Base-by-base conservation (phyloP, 2,329 filamentous ascomycete genomes). In the Neonectria ditissima region DNA sequence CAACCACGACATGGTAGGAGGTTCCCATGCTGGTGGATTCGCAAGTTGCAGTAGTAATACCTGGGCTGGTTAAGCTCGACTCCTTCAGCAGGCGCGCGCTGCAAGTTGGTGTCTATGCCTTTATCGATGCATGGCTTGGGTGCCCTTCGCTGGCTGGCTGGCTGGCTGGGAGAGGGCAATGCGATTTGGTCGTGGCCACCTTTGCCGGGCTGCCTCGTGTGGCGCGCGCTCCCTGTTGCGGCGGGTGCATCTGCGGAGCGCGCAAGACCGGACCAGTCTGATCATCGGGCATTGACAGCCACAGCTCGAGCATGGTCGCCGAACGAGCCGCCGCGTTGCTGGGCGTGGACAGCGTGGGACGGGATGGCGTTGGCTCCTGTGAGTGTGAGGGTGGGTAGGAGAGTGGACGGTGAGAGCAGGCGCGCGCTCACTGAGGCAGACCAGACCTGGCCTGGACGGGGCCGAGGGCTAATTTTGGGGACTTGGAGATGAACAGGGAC, bases 341-440 rank as follows among this genome's bases (percentile, higher is more conserved):
- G n/a, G 26, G 28, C 32, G 48, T n/a, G 43, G 24, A 37, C 48
- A 56, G 41, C 48, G 41, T 50, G 44, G 50, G 55, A 65, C 63
- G 55, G 63, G 63, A 53, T 62, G 51, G 37, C 54, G 41, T n/a
- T 55, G 63, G 28, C 43, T 32, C 30, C 28, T 55, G 18, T 22
- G 55, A 58, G 22, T 22, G 48, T 41, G 54, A 57, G 54, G 28
- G 43, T 45, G 52, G 34, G 58, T 51, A 45, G 53, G 28, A 45
- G 39, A 62, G 59, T 48, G 47, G 54, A 48, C 32, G 45, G 56
- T 45, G 51, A 56, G 62, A 59, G 53, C 57, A 65, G 62, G 62
- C 62, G 62, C 62, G 62, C 62, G 62, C 62, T 34, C 55, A 57
- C 52, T 58, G 62, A 65, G 39, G 62, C 62, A 65, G 41, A 30